Base-by-base conservation (phyloP, 257 asterid genomes). In the Penstemon eatonii region DNA sequence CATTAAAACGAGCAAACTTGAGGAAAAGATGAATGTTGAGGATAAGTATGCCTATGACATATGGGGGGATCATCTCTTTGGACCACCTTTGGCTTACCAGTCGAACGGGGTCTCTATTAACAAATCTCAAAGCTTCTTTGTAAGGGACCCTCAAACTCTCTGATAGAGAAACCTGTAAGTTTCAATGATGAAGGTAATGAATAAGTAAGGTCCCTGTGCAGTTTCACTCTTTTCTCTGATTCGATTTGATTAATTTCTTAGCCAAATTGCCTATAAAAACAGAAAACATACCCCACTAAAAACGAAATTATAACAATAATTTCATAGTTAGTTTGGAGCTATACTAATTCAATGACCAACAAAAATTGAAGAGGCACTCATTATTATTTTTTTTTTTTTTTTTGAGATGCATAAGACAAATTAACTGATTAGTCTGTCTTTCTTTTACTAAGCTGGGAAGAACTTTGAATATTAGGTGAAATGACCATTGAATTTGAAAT, bases 21-120 rank as follows among this genome's bases (percentile, higher is more conserved):
- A 78, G 73, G 80, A 69, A 51, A 76, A 55, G 50, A 66, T 40
- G 62, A 77, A 71, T 59, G 36, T 44, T 12, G 79, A 83, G 63
- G 88, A 89, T 33, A 77, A 81, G 40, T 90, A 76, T 70, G 82
- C 75, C 25, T 92, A 90, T 69, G 96, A 92, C 63, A 92, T 92
- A 60, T 90, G 98, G 98, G 98, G 96, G 45, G 88, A 86, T 75
- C 97, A 90, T 79, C 80, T 88, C 61, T 92, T 89, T 73, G 85
- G 85, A 52, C 78, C 63, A 68, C 73, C 85, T 52, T 56, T 59
- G 52, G 63, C 73, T 68, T 69, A 68, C 68, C 70, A 74, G 76
- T 74, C 88, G 15, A 76, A 73, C 56, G 63, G 56, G 57, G 75
- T 39, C 67, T 42, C 83, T 65, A 49, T 59, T 68, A 84, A 73